phyloP scores from a whole-genome alignment of 176 grass and related monocot species.

The Zea luxurians region DNA sequence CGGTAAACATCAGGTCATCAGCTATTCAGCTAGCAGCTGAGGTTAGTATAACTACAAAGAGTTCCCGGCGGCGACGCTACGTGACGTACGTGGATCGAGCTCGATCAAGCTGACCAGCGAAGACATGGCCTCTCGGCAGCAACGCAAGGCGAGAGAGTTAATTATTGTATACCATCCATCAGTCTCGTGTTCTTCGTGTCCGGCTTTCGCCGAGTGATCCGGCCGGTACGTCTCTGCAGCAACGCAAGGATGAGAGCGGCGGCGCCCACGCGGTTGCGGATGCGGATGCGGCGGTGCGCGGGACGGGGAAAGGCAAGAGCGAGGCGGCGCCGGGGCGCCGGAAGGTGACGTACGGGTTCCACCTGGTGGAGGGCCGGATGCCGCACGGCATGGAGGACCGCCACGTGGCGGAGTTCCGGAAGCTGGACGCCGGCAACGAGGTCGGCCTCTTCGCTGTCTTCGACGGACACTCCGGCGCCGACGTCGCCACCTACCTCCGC shows the following conservation, averaged over 20 bases:
- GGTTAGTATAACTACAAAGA: not conserved
- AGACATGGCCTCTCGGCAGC: conserved; percentile 18
- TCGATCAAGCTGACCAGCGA: not conserved
- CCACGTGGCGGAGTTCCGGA: conserved; percentile 51
- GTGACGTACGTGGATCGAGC: not conserved
- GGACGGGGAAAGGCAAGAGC: conserved; percentile 21
- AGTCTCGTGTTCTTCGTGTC: not conserved
- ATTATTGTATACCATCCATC: not conserved
- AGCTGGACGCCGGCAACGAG: conserved; percentile 52
- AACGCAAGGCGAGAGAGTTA: not conserved
- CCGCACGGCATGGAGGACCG: conserved; percentile 63
- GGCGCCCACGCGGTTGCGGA: not conserved
- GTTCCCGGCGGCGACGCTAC: not conserved
- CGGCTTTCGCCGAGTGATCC: not conserved
- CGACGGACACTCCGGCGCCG: conserved; percentile 56
- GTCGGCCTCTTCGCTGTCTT: conserved; percentile 73
- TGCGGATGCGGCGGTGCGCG: conserved; percentile 28
- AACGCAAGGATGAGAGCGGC: not conserved
- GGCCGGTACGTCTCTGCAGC: not conserved
- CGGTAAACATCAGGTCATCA: not conserved
- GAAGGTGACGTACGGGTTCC: conserved; percentile 60
- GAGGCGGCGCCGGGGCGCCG: conserved; percentile 28
- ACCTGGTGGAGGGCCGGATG: conserved; percentile 62
- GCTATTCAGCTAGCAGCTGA: too few relatives aligned
- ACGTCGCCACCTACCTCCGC: conserved; percentile 59